A percentile compares a stretch with the other conserved stretches of the same genome.
These are phyloP conservation scores for Hyaloscypha variabilis DNA, from an alignment of 495 filamentous ascomycete genomes.

Conservation along the genomic window DNA sequence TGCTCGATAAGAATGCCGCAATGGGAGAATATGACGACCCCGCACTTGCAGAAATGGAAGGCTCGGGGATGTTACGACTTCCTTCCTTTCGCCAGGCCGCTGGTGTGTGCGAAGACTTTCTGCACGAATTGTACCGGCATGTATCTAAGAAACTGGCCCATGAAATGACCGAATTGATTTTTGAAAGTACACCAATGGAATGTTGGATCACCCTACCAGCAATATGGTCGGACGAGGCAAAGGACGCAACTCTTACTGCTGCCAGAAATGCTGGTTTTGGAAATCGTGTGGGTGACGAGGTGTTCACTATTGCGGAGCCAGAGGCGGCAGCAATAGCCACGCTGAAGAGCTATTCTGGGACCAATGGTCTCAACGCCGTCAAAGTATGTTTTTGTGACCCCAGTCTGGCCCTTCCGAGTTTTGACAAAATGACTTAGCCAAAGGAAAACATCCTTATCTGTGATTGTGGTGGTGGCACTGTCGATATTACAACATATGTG, in stretches of 20 bases:
- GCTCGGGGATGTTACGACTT: slow-evolving; percentile 21
- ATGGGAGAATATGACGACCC: slow-evolving; percentile 26
- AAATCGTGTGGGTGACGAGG: slow-evolving; percentile 26
- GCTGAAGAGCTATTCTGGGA: slow-evolving; percentile 11
- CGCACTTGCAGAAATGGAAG: no score
- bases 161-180: slow-evolving; percentile 15
- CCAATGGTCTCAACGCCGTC: slow-evolving; percentile 13
- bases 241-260: slow-evolving; percentile 32
- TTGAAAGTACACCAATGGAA: slow-evolving; percentile 34
- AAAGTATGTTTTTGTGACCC: slow-evolving; percentile 12
- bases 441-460: slow-evolving; percentile 22
- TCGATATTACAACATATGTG: slow-evolving; percentile 25
- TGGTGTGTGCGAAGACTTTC: slow-evolving; percentile 25
- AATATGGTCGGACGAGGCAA: slow-evolving; percentile 39
- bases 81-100: slow-evolving; percentile 13
- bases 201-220: slow-evolving; percentile 40
- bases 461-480: slow-evolving; percentile 28
- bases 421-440: slow-evolving; percentile 8
- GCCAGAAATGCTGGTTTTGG: slow-evolving; percentile 37
- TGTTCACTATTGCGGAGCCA: slow-evolving; percentile 35
- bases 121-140: slow-evolving; percentile 10
- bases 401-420: no score
- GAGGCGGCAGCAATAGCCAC: slow-evolving; percentile 34
- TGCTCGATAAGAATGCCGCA: slow-evolving; percentile 24
- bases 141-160: slow-evolving; percentile 13